Conservation (phyloP, 2,329 filamentous ascomycete genomes). For the Ophiostoma pallidulum region DNA sequence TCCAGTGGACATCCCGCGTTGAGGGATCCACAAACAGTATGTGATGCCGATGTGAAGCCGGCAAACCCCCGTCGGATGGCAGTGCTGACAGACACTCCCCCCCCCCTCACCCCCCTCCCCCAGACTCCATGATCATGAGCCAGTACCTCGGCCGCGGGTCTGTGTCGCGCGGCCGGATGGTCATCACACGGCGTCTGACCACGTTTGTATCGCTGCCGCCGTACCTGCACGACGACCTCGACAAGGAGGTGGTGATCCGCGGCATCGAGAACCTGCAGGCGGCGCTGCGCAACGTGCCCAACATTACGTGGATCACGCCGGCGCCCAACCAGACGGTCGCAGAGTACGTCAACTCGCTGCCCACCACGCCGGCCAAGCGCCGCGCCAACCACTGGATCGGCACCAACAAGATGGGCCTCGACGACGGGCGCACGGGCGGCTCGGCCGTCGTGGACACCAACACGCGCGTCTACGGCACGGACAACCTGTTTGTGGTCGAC, state of each 20-base stretch:
- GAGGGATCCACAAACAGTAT: constrained; percentile 20
- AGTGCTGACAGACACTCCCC: too few species aligned
- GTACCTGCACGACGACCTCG: constrained; percentile 48
- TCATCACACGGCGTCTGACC: constrained; percentile 47
- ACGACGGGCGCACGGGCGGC: constrained; percentile 44
- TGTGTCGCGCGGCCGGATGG: constrained; percentile 51
- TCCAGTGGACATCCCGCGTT: constrained; percentile 48
- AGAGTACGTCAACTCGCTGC: constrained; percentile 43
- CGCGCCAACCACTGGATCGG: constrained; percentile 46
- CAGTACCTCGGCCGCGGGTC: constrained; percentile 57
- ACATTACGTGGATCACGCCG: constrained; percentile 49
- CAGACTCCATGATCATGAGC: constrained; percentile 39
- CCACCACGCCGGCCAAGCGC: constrained; percentile 31
- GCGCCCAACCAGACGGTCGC: constrained; percentile 41
- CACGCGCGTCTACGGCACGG: constrained; percentile 56
- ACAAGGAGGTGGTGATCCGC: constrained; percentile 53
- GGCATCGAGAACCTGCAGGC: constrained; percentile 52
- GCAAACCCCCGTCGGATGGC: too few species aligned
- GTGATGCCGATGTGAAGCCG: too few species aligned
- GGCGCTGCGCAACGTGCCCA: constrained; percentile 42
- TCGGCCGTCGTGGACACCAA: constrained; percentile 53
- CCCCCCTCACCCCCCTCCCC: too few species aligned
- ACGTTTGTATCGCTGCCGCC: constrained; percentile 51
- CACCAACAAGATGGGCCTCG: constrained; percentile 51
- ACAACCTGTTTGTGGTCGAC: constrained; percentile 52